Conservation (phyloP, 2,329 filamentous ascomycete genomes). For the Pseudocercospora cruenta region DNA sequence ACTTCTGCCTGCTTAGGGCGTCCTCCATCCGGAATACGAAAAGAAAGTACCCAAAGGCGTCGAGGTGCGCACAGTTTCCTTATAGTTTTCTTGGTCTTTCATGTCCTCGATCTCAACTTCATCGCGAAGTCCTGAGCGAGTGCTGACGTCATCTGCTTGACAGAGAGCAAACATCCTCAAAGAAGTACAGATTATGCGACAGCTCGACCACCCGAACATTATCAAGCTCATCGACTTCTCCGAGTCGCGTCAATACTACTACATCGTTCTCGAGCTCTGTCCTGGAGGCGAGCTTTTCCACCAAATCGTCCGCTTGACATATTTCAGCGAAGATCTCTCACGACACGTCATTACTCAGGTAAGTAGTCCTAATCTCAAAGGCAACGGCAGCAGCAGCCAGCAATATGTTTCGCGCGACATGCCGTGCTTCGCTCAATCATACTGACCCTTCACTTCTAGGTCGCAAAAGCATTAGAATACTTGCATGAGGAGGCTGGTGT, state of each 20-base stretch:
- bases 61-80: conserved; percentile 74
- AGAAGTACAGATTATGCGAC: conserved; percentile 98
- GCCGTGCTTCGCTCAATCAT: background rate
- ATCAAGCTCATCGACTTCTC: conserved; percentile 91
- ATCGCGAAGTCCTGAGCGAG: conserved; percentile 13
- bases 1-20: conserved; percentile 43
- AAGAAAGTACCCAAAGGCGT: conserved; percentile 83
- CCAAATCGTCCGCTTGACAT: conserved; percentile 95
- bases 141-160: conserved; percentile 46
- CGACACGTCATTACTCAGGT: conserved; percentile 86
- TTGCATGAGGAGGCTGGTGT: conserved; percentile 93
- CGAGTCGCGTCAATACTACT: conserved; percentile 94
- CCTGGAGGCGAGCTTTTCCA: conserved; percentile 97
- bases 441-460: conserved; percentile 40
- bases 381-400: background rate
- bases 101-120: conserved; percentile 12
- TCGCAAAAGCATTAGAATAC: conserved; percentile 92
- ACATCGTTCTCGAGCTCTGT: conserved; percentile 92
- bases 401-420: background rate
- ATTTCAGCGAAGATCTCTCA: conserved; percentile 95
- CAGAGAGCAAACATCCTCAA: conserved; percentile 97
- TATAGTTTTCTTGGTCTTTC: background rate
- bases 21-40: conserved; percentile 95
- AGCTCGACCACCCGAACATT: conserved; percentile 94
- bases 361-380: background rate